These are phyloP conservation scores for Podila verticillata DNA, from an alignment of 192 early-diverging fungal species.

Conservation along the genomic window DNA sequence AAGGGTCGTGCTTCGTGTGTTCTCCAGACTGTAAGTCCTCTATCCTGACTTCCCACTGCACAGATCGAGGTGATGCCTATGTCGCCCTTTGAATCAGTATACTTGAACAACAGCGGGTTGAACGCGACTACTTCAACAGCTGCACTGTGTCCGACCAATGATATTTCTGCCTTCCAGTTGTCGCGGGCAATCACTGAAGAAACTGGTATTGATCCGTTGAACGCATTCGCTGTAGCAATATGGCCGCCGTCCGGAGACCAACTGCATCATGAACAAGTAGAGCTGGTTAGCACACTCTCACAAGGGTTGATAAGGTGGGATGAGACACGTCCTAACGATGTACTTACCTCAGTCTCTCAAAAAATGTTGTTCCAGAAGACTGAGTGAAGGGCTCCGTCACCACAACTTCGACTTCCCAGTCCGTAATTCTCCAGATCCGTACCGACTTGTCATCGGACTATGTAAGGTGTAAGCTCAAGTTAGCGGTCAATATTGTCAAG, in stretches of 20 bases:
- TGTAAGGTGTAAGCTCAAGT: background rate
- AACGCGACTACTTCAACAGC: slow-evolving; percentile 90
- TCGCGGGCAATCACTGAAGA: slow-evolving; percentile 84
- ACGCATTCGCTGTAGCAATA: slow-evolving; percentile 91
- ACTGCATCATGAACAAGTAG: slow-evolving; percentile 20
- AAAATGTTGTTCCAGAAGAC: slow-evolving; percentile 90
- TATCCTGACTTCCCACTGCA: slow-evolving; percentile 92
- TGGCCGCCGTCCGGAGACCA: slow-evolving; percentile 98
- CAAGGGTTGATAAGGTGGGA: background rate
- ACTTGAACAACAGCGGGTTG: slow-evolving; percentile 83
- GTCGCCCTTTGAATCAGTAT: slow-evolving; percentile 33
- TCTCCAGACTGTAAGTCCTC: slow-evolving; percentile 88
- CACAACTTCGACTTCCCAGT: slow-evolving; percentile 84
- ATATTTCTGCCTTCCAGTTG: slow-evolving; percentile 81
- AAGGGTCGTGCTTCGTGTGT: slow-evolving; percentile 78
- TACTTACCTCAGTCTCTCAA: slow-evolving; percentile 80
- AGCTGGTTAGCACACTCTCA: background rate
- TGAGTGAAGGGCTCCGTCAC: slow-evolving; percentile 78
- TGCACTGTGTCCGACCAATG: slow-evolving; percentile 87
- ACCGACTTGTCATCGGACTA: slow-evolving; percentile 91
- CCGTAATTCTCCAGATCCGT: slow-evolving; percentile 86
- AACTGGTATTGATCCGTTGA: slow-evolving; percentile 78
- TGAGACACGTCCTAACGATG: too few relatives aligned
- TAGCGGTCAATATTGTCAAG: background rate
- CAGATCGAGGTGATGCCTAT: slow-evolving; percentile 68